phyloP scores from a whole-genome alignment of 805 yeast genomes.

The Diddensiella transvaalensis region DNA sequence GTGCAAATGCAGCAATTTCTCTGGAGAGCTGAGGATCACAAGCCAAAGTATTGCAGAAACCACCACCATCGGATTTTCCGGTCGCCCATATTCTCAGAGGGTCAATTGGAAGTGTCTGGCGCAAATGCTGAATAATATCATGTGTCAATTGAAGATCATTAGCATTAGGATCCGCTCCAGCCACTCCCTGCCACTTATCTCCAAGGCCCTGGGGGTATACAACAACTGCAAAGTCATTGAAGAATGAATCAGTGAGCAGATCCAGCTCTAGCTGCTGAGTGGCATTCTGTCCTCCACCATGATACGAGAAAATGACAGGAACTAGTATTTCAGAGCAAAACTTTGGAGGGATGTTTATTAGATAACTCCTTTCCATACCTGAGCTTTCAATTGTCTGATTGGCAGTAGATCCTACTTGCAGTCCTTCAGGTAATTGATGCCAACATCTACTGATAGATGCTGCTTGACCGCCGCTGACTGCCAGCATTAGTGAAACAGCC shows the following conservation, averaged over 20 bases:
- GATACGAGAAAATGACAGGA: constrained; percentile 3
- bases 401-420: background rate
- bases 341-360: background rate
- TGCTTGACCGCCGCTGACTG: background rate
- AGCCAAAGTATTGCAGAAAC: background rate
- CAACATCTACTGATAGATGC: background rate
- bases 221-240: constrained; percentile 8
- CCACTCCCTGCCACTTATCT: constrained; percentile 4
- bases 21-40: background rate
- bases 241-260: background rate
- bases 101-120: constrained; percentile 2
- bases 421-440: background rate
- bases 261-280: constrained; percentile 1
- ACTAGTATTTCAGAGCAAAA: background rate
- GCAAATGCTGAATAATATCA: constrained; percentile 1
- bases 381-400: background rate
- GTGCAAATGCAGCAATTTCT: constrained; percentile 4
- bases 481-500: no score
- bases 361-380: background rate
- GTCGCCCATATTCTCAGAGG: constrained; percentile 2
- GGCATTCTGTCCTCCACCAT: constrained; percentile 4
- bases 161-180: constrained; percentile 1
- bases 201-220: constrained; percentile 7
- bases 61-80: constrained; percentile 9
- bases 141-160: constrained; percentile 6